phyloP scores from a whole-genome alignment of 1,139 yeast species.

The Eremothecium cymbalariae region DNA sequence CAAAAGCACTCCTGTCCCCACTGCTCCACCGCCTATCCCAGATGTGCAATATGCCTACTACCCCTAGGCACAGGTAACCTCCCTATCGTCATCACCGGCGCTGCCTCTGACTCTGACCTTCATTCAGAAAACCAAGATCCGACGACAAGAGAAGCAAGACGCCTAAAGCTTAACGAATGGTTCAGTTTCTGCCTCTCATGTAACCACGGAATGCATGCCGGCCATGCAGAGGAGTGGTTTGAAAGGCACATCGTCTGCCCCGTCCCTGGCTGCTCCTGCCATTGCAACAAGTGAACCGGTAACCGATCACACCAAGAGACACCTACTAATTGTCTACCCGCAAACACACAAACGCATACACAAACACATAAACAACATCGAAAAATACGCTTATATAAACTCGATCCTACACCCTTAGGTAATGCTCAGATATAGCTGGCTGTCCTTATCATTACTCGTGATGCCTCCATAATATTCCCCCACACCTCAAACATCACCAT shows the following conservation, averaged over 20 bases:
- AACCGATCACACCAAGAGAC: no score
- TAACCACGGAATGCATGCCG: constrained; percentile 90
- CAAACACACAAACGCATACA: no score
- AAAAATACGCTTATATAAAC: no score
- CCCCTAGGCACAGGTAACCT: constrained; percentile 63
- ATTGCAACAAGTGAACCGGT: constrained; percentile 42
- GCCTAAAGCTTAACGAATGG: constrained; percentile 43
- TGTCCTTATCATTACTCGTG: no score
- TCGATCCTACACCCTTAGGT: no score
- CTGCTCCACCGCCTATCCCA: constrained; percentile 83
- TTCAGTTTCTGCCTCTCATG: constrained; percentile 86
- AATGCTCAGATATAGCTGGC: no score
- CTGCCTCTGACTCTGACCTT: constrained; percentile 16
- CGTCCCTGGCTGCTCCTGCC: constrained; percentile 84
- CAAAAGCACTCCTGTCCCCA: constrained; percentile 56
- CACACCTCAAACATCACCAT: background rate
- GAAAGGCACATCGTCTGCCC: constrained; percentile 82
- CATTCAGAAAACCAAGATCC: constrained; percentile 1
- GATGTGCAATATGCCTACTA: constrained; percentile 82
- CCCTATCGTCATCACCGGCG: constrained; percentile 31
- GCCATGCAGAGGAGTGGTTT: constrained; percentile 95
- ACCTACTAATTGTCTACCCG: no score
- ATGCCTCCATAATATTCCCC: no score
- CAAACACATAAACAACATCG: no score
- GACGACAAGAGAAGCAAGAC: constrained; percentile 34